Conservation (phyloP, 2,329 filamentous ascomycete genomes). For the Amylocarpus encephaloides region DNA sequence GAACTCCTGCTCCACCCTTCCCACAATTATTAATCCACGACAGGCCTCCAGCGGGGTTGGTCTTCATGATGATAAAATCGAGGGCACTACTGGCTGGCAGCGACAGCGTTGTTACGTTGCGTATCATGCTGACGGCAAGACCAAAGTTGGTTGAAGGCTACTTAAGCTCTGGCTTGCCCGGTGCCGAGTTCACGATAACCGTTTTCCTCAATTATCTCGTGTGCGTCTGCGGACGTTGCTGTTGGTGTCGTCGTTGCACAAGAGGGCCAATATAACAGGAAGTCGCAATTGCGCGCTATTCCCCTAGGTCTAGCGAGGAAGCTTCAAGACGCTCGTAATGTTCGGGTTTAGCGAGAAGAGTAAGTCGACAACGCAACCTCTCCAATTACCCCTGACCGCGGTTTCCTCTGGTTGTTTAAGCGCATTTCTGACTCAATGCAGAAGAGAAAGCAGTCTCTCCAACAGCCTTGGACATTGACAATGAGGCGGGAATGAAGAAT, state of each 20-base stretch:
- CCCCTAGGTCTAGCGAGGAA: too few species aligned
- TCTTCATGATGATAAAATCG: not conserved
- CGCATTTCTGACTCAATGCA: constrained; percentile 4
- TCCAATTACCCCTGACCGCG: not conserved
- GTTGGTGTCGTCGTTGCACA: not conserved
- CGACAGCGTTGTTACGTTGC: not conserved
- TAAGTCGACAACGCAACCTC: constrained; percentile 3
- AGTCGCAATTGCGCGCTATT: too few species aligned
- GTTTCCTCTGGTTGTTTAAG: not conserved
- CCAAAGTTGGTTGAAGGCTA: not conserved
- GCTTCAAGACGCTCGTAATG: constrained; percentile 4
- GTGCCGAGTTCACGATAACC: too few species aligned
- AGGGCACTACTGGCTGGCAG: not conserved
- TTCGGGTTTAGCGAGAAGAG: constrained; percentile 13
- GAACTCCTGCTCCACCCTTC: not conserved
- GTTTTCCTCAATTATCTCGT: not conserved
- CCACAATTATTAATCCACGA: not conserved
- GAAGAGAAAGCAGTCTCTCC: constrained; percentile 14
- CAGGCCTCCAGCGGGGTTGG: not conserved
- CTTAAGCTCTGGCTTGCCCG: not conserved
- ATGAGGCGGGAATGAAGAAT: constrained; percentile 21
- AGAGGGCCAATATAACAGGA: not conserved
- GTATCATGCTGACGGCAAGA: too few species aligned
- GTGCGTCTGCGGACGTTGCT: not conserved
- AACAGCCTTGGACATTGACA: constrained; percentile 16